Evolutionary conservation across 148 eudicot species (phyloP).

Genomic region (Heliosperma pusillum): DNA sequence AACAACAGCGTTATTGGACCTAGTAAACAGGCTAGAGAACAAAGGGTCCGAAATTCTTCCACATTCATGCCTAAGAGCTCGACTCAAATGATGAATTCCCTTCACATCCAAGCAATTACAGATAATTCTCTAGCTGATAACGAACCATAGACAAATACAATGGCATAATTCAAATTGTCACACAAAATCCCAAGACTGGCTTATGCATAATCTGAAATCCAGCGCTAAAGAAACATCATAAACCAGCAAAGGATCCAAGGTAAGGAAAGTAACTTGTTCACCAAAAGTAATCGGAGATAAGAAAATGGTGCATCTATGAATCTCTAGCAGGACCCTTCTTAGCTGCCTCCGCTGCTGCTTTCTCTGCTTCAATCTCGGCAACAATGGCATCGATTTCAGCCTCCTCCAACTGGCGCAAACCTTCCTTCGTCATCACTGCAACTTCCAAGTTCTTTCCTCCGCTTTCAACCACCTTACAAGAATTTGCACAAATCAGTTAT

Average conservation of each 20-base stretch:
- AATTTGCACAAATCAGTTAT: background rate
- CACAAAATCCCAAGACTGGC: conserved; percentile 17
- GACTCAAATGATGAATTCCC: background rate
- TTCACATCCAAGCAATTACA: background rate
- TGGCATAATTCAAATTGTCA: background rate
- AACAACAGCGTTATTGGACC: too few species aligned
- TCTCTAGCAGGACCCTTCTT: conserved; percentile 76
- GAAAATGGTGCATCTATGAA: conserved; percentile 30
- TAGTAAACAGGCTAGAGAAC: too few species aligned
- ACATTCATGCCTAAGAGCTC: background rate
- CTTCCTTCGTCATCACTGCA: conserved; percentile 90
- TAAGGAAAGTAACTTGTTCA: conserved; percentile 14
- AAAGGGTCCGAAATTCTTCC: background rate
- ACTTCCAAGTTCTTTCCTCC: conserved; percentile 98
- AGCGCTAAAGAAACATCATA: background rate
- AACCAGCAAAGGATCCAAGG: background rate
- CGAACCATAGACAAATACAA: background rate
- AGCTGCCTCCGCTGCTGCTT: conserved; percentile 82
- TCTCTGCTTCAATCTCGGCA: conserved; percentile 95
- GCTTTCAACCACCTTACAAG: conserved; percentile 84
- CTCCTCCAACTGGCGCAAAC: conserved; percentile 87
- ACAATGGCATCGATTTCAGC: conserved; percentile 90
- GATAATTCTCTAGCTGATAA: background rate
- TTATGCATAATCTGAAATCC: conserved; percentile 3
- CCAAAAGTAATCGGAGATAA: background rate